Evolutionary conservation across 1,139 yeast species (phyloP), one percentile per base, ranked within the genome.

Genomic region (Eremothecium coryli): DNA sequence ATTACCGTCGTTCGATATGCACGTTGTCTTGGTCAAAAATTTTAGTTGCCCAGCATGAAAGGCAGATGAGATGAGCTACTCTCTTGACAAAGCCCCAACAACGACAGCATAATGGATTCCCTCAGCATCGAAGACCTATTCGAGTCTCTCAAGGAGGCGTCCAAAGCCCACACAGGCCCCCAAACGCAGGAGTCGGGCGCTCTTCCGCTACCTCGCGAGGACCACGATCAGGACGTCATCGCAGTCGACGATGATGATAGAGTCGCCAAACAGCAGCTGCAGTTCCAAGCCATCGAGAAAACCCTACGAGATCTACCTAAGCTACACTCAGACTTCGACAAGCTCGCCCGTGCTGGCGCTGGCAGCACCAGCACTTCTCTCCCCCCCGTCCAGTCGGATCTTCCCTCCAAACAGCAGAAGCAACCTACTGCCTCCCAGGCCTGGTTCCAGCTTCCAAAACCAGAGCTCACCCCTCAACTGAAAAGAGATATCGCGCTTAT

Each of bases 371-470:
- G 31, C 12, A 26, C 47, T 46, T 22, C 41, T 40, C 9, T 28
- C 32, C 2, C 41, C 41, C 13, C 49, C 46, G 10, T 54, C 76
- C 43, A 88, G 97, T n/a, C n/a, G n/a, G n/a, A n/a, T n/a, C 97
- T 88, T 85, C 55, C 69, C 77, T 40, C 70, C 88, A 73, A 82
- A 5, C n/a, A n/a, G 22, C 30, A n/a, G 14, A n/a, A 20, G n/a
- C 44, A 41, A 34, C 46, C 48, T 22, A 39, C 41, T 7, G 26
- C 32, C 2, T 41, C 42, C 15, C 49, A 46, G 8, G 54, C 76
- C 42, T 90, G 97, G 97, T 90, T 86, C 55, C 69, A 77, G 40
- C 70, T 90, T 73, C 82, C 84, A 29, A 78, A 76, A 44, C 78
- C 82, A 2, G 95, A 84, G 48, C 60, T 86, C 44, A 82, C 94